A percentile compares a stretch with the other conserved stretches of the same genome.
phyloP scores from a whole-genome alignment of 345 rosid species.

The Laguncularia racemosa region DNA sequence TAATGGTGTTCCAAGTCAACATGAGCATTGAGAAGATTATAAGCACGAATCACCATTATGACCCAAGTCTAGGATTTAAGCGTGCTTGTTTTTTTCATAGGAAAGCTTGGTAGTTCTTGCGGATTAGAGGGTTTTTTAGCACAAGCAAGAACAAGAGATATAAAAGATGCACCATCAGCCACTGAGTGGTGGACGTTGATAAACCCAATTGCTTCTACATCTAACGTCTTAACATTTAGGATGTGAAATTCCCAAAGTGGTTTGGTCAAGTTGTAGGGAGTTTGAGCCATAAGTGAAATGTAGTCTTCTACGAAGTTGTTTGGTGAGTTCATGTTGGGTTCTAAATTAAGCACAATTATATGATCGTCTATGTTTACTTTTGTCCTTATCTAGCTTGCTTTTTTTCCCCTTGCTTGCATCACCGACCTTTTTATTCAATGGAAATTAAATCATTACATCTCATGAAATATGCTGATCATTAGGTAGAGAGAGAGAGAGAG shows the following conservation, averaged over 20 bases:
- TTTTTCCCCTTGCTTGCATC: slow-evolving; percentile 12
- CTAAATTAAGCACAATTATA: slow-evolving; percentile 13
- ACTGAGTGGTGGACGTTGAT: slow-evolving; percentile 52
- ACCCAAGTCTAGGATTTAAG: not conserved
- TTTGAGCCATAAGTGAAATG: slow-evolving; percentile 10
- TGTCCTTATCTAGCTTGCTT: slow-evolving; percentile 27
- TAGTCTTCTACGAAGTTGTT: slow-evolving; percentile 29
- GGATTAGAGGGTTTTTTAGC: slow-evolving; percentile 21
- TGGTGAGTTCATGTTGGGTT: not conserved
- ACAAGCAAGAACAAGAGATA: slow-evolving; percentile 49
- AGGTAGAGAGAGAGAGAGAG: too few relatives aligned
- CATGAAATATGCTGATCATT: too few relatives aligned
- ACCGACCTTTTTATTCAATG: slow-evolving; percentile 9
- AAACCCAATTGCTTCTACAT: slow-evolving; percentile 26
- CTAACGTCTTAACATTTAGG: slow-evolving; percentile 22
- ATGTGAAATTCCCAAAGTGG: slow-evolving; percentile 42
- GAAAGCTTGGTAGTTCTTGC: slow-evolving; percentile 13
- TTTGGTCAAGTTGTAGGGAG: slow-evolving; percentile 14
- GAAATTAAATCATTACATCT: too few relatives aligned
- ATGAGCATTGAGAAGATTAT: slow-evolving; percentile 1
- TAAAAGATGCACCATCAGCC: slow-evolving; percentile 54
- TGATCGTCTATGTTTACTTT: slow-evolving; percentile 26
- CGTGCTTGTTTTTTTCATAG: not conserved
- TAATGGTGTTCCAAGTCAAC: slow-evolving; percentile 20
- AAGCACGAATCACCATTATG: not conserved